A percentile compares a stretch with the other conserved stretches of the same genome.
Conservation (phyloP, 73 alveolate genomes). For the Tetrahymena borealis region DNA sequence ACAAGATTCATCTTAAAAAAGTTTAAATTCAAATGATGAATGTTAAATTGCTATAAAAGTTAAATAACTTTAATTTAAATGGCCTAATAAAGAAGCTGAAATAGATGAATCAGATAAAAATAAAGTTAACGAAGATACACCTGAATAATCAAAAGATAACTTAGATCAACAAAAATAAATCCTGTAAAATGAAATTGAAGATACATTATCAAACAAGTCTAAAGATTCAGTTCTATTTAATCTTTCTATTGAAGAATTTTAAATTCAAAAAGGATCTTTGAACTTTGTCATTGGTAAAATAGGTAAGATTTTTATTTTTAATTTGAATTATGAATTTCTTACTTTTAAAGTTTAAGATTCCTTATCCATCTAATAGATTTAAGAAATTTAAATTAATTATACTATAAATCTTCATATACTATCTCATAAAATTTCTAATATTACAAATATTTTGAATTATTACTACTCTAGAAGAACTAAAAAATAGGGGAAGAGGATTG, state of each 20-base stretch:
- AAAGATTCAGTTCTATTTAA: background rate
- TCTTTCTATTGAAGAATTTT: background rate
- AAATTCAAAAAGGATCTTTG: constrained; percentile 4
- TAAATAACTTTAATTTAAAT: background rate
- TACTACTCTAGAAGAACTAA: too few relatives aligned
- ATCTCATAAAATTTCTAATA: too few relatives aligned
- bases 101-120: background rate
- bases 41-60: constrained; percentile 1
- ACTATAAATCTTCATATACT: too few relatives aligned
- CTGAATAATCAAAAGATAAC: background rate
- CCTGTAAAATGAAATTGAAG: background rate
- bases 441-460: too few relatives aligned
- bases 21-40: background rate
- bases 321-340: background rate
- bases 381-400: too few relatives aligned
- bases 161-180: background rate
- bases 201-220: background rate
- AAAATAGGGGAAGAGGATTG: too few relatives aligned
- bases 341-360: background rate
- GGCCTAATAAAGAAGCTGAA: constrained; percentile 21
- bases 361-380: background rate
- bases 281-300: constrained; percentile 30
- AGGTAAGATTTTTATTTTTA: background rate
- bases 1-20: too few relatives aligned
- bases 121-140: background rate